These are phyloP conservation scores for Didymella lethalis DNA, from an alignment of 2,329 filamentous ascomycete species.

Conservation along the genomic window DNA sequence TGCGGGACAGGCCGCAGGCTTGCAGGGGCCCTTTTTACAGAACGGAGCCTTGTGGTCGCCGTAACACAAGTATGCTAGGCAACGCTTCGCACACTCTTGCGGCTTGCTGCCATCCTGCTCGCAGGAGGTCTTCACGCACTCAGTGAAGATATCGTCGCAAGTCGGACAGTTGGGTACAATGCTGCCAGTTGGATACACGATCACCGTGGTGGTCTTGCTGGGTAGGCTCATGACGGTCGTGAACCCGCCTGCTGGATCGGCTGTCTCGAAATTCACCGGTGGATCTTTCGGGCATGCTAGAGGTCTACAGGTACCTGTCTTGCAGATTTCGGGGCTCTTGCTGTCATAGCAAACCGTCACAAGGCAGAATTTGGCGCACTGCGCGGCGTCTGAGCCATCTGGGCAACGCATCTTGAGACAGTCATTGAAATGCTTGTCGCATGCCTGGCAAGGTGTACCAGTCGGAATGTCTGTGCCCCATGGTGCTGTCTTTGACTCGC, in stretches of 20 bases:
- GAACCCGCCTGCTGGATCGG: conserved; percentile 2
- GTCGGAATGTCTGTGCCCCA: conserved; percentile 5
- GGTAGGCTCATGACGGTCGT: conserved; percentile 5
- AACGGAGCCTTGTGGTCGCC: too few relatives aligned
- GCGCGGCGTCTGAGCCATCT: conserved; percentile 6
- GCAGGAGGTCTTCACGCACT: too few relatives aligned
- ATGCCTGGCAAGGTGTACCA: conserved; percentile 2
- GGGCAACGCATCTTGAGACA: conserved; percentile 1
- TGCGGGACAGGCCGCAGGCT: too few relatives aligned
- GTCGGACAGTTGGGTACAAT: too few relatives aligned
- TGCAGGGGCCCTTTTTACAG: too few relatives aligned
- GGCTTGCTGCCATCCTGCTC: too few relatives aligned
- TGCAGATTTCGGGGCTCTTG: conserved; percentile 3
- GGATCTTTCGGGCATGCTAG: conserved; percentile 6
- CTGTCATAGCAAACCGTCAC: not conserved
- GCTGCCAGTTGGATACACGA: too few relatives aligned
- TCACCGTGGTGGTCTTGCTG: not conserved
- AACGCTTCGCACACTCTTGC: too few relatives aligned
- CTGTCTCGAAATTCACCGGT: not conserved
- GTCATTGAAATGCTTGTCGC: not conserved
- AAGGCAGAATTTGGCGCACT: conserved; percentile 11
- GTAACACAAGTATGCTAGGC: too few relatives aligned
- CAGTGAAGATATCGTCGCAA: too few relatives aligned
- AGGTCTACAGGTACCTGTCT: conserved; percentile 7
- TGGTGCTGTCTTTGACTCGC: not conserved